Evolutionary conservation across 176 grass and related monocot species (phyloP), one percentile per base, ranked within the genome.

Genomic region (Tuctoria greenei): DNA sequence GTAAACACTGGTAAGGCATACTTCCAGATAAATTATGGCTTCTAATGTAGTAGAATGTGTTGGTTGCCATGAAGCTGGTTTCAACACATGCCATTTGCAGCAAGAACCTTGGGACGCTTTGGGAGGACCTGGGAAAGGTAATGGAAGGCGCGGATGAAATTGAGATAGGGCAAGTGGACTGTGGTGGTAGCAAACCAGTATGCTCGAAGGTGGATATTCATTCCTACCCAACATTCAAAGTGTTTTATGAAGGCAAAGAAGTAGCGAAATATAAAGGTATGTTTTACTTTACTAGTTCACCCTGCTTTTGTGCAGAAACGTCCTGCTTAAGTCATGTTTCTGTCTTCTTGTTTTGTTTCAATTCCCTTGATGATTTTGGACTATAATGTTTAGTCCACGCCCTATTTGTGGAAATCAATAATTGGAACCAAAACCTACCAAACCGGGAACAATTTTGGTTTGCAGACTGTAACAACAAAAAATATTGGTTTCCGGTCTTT

Each of bases 191-290:
- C 82, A 99, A 90, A 78, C 78, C 89, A 73, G 82, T 99, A 56
- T 99, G 95, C 82, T 80, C 95, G 17, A 95, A 99, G 84, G 89
- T 88, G 40, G 84, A 90, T 65, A 95, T 95, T 25, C 95, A 95
- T 81, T 95, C 95, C 17, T 95, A 99, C 73, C 95, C 95, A 14
- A 95, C 89, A 59, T 99, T 99, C 62, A 99, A 99, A 46, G 79
- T 90, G 28, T 99, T 99, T 69, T 95, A 92, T 69, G 91, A 92
- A 47, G 91, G 91, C 1, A 85, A 99, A 84, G 95, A 92, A 72
- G 74, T 90, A 82, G 91, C 89, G 35, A 99, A 95, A 79, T 95
- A 90, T 78, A 99, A 99, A 92, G 91, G 95, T 99, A 86, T 37
- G 9, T 17, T 46, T 82, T 50, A 17, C 14, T 24, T 23, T 5